Evolutionary conservation across 345 rosid genomes (phyloP).

Genomic region (Diplotaxis tenuifolia): DNA sequence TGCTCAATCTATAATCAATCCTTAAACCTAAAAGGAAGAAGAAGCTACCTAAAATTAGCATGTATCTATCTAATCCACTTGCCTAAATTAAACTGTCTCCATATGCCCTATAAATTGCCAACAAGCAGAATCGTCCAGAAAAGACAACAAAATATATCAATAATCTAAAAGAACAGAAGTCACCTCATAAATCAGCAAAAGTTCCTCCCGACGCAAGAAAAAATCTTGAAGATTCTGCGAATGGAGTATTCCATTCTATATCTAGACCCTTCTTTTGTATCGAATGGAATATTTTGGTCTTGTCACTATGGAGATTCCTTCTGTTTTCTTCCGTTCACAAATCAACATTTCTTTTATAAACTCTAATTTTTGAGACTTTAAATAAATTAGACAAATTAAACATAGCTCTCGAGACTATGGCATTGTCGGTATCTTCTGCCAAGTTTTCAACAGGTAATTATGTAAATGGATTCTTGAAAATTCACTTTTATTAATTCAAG

Average conservation of each 20-base stretch:
- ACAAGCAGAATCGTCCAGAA: constrained; percentile 24
- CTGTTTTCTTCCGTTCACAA: not conserved
- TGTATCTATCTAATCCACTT: constrained; percentile 15
- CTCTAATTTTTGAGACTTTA: not conserved
- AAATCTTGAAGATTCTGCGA: not conserved
- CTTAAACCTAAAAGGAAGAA: not conserved
- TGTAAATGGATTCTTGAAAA: not conserved
- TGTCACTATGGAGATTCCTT: constrained; percentile 19
- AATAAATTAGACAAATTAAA: not conserved
- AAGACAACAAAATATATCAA: not conserved
- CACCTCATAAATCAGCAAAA: not conserved
- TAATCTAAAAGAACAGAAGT: not conserved
- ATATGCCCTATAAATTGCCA: constrained; percentile 5
- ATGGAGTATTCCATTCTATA: constrained; percentile 33
- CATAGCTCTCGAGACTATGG: constrained; percentile 50
- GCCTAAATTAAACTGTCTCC: constrained; percentile 19
- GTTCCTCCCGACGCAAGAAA: not conserved
- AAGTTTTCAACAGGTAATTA: constrained; percentile 34
- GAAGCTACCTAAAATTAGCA: not conserved
- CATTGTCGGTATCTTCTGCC: constrained; percentile 30
- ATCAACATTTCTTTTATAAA: not conserved
- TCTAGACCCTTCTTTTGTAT: constrained; percentile 30
- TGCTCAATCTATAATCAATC: not conserved
- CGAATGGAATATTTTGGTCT: constrained; percentile 23
- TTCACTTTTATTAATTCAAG: too few species aligned